Conservation (phyloP, 1,284 basidiomycete species). For the Grifola frondosa region DNA sequence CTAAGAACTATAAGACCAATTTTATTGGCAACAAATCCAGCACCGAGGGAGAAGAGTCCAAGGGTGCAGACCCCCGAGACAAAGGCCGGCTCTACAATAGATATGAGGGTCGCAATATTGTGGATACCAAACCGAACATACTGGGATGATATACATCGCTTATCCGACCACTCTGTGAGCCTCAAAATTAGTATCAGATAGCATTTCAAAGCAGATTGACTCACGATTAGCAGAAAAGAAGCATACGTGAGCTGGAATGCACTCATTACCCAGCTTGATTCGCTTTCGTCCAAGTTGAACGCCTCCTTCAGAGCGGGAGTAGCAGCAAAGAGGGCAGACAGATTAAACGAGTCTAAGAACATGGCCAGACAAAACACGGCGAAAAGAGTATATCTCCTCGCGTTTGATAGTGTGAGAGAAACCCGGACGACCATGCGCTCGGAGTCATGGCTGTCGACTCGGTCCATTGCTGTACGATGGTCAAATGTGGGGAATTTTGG, state of each 20-base stretch:
- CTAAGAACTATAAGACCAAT: conserved; percentile 36
- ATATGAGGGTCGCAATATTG: conserved; percentile 16
- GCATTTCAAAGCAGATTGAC: conserved; percentile 8
- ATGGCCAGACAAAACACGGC: conserved; percentile 35
- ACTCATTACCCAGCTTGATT: conserved; percentile 36
- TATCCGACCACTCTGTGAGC: conserved; percentile 33
- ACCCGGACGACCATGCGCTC: too few species aligned
- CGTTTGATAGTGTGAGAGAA: conserved; percentile 11
- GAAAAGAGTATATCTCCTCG: conserved; percentile 25
- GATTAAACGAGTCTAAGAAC: conserved; percentile 38
- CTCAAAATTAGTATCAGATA: neutral
- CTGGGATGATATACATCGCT: conserved; percentile 38
- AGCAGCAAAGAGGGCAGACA: conserved; percentile 32
- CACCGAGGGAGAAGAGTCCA: conserved; percentile 29
- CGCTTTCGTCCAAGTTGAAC: conserved; percentile 15
- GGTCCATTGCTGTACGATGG: too few species aligned
- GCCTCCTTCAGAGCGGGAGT: conserved; percentile 22
- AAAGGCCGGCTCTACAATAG: conserved; percentile 21
- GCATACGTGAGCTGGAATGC: conserved; percentile 40
- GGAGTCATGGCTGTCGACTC: too few species aligned
- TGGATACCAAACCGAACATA: conserved; percentile 16
- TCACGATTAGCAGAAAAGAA: conserved; percentile 30
- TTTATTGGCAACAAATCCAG: conserved; percentile 31
- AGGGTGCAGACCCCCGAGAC: conserved; percentile 29
- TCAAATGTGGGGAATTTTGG: too few species aligned